A percentile compares a stretch with the other conserved stretches of the same genome.
These are phyloP conservation scores for Macrophomina pseudophaseolina DNA, from an alignment of 2,329 filamentous ascomycete genomes.

Conservation along the genomic window DNA sequence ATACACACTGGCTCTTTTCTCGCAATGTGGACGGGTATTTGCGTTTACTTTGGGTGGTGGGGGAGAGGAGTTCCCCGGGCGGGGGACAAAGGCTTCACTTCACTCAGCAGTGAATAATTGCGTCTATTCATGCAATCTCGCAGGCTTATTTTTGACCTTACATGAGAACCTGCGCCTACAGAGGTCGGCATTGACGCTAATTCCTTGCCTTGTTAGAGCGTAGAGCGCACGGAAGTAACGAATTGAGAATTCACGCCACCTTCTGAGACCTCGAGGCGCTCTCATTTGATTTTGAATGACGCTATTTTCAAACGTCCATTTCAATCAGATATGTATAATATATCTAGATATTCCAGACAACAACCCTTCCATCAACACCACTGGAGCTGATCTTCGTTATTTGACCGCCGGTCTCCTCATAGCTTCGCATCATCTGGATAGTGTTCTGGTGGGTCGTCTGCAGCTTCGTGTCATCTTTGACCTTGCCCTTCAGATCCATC, in stretches of 20 bases:
- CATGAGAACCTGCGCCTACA: background rate
- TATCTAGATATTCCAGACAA: conserved; percentile 52
- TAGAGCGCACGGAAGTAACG: conserved; percentile 6
- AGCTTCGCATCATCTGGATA: conserved; percentile 81
- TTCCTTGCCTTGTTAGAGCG: background rate
- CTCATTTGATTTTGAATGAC: background rate
- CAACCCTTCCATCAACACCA: conserved; percentile 55
- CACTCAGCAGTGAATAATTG: background rate
- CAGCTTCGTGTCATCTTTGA: conserved; percentile 93
- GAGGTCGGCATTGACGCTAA: background rate
- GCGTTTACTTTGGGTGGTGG: background rate
- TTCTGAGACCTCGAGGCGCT: background rate
- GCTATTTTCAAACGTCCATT: background rate
- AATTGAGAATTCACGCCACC: background rate
- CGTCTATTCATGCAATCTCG: background rate
- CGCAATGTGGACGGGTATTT: background rate
- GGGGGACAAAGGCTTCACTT: background rate
- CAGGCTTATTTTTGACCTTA: background rate
- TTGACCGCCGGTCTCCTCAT: conserved; percentile 66
- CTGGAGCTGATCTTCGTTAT: conserved; percentile 80
- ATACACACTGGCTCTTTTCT: conserved; percentile 1
- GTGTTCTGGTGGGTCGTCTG: conserved; percentile 98
- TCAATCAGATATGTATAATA: no score
- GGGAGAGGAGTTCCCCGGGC: background rate
- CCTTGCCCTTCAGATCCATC: conserved; percentile 98